Conservation (phyloP, 441 rosid species). For the Erodium moschatum region DNA sequence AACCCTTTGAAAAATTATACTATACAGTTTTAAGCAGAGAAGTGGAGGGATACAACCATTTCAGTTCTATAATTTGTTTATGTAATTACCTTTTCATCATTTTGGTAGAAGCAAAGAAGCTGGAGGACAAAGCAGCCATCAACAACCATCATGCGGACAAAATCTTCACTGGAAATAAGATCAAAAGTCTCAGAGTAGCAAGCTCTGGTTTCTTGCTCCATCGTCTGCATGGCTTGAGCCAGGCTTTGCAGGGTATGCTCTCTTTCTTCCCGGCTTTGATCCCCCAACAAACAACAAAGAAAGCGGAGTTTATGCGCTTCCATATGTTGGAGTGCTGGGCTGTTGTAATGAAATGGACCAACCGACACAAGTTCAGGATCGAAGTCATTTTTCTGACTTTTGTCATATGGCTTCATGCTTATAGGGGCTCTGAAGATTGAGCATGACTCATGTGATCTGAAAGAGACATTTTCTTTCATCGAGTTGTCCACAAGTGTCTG, state of each 20-base stretch:
- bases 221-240: neutral
- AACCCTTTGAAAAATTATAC: neutral
- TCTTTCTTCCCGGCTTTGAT: neutral
- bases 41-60: too few species aligned
- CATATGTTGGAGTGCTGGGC: too few species aligned
- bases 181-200: neutral
- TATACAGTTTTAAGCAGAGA: neutral
- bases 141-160: neutral
- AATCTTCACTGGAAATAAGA: neutral
- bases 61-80: neutral
- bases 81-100: neutral
- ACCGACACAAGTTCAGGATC: neutral
- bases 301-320: neutral
- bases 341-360: neutral
- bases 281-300: neutral
- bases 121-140: slow-evolving; percentile 2
- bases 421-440: neutral
- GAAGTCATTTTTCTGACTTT: neutral
- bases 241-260: neutral
- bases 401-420: neutral
- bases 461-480: neutral
- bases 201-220: neutral
- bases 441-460: neutral
- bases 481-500: neutral
- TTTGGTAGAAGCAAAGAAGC: neutral